phyloP scores from a whole-genome alignment of 129 eudicot species.

The Pseudognaphalium luteoalbum region DNA sequence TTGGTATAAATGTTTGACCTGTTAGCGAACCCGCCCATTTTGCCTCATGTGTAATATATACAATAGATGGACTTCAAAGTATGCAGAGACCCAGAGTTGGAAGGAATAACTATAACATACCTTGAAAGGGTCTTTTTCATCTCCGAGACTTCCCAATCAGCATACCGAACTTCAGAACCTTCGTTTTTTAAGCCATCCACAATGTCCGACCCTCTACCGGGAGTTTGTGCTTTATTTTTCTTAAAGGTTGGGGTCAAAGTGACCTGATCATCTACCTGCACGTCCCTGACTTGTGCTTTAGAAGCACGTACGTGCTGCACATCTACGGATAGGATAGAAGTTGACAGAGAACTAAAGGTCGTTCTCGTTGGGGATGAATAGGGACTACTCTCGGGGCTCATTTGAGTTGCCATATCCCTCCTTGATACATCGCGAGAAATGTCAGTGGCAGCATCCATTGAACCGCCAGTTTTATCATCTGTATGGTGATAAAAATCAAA shows the following conservation, averaged over 20 bases:
- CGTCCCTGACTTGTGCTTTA: slow-evolving; percentile 70
- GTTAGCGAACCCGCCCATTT: neutral
- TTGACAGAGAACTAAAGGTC: slow-evolving; percentile 49
- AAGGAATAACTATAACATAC: slow-evolving; percentile 38
- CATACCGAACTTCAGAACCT: slow-evolving; percentile 48
- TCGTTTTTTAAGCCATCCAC: slow-evolving; percentile 57
- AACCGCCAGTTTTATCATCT: slow-evolving; percentile 52
- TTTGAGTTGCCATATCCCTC: slow-evolving; percentile 97
- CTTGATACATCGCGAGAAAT: slow-evolving; percentile 66
- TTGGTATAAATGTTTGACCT: neutral
- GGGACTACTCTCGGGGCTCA: slow-evolving; percentile 86
- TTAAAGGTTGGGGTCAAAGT: slow-evolving; percentile 63
- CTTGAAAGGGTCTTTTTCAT: slow-evolving; percentile 60
- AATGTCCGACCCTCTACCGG: slow-evolving; percentile 38
- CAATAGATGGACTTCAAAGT: neutral
- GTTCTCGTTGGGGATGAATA: slow-evolving; percentile 51
- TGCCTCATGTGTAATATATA: neutral
- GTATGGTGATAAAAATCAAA: slow-evolving; percentile 26
- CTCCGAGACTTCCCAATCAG: slow-evolving; percentile 62
- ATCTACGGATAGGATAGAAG: slow-evolving; percentile 45
- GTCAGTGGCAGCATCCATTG: slow-evolving; percentile 35
- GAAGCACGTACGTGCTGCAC: slow-evolving; percentile 40
- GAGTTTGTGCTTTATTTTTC: slow-evolving; percentile 40
- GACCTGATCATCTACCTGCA: slow-evolving; percentile 75
- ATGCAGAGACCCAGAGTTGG: neutral